Evolutionary conservation across 2,329 filamentous ascomycete genomes (phyloP), one percentile per base, ranked within the genome.

Genomic region (Alternaria viburni): DNA sequence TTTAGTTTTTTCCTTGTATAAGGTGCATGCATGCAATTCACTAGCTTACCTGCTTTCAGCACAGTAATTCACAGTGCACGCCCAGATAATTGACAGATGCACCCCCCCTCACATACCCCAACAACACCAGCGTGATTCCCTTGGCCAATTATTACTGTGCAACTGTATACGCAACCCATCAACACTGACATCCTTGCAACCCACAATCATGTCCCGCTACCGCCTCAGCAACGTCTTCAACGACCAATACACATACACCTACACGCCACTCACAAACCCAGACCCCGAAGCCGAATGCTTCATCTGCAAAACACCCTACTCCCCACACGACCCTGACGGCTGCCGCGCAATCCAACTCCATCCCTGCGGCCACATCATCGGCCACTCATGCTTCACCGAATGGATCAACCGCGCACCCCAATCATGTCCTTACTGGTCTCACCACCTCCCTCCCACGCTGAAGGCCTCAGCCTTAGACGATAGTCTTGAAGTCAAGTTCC

Each of bases 111-210:
- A 41, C 36, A 5, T 41, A 41, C n/a, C n/a, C 1, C n/a, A 1
- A 41, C 15, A 41, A 10, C 36, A 6, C 15, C 9, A 11, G 2
- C 36, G 3, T n/a, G 15, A 2, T 36, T 36, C 4, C 15, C 8
- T n/a, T 36, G 8, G 3, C 15, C 36, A 11, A 17, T n/a, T 17
- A 17, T 4, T 8, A 41, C 8, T 2, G 6, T 8, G 32, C 32
- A 1, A 41, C 32, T n/a, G 15, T 15, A 41, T 4, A 17, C 32
- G 3, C 15, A 41, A 41, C 0, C 5, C n/a, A 41, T 41, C n/a
- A 17, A 17, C 0, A 17, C 15, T 0, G 1, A 2, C 32, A n/a
- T 1, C 36, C 0, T 41, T 41, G 9, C 4, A 41, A 17, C 36
- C 2, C 36, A 3, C 36, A 0, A 6, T 5, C 36, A 41, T 41